Evolutionary conservation across 1,139 yeast genomes (phyloP).

Genomic region (Debaryomyces singareniensis): DNA sequence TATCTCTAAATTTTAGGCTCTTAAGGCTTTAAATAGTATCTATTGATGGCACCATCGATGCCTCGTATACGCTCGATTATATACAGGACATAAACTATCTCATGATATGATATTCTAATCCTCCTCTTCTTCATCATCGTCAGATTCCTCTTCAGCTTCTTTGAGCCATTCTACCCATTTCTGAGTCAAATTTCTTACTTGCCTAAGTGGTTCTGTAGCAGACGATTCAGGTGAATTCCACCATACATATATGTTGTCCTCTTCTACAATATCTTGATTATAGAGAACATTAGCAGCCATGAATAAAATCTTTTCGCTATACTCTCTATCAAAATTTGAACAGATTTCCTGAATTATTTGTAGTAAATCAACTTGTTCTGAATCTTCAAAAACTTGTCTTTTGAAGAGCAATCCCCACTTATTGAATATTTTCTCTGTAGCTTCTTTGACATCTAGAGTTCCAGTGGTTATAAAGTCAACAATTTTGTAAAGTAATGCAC

Average conservation of each 20-base stretch:
- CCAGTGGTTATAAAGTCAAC: constrained; percentile 69
- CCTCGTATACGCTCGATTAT: not conserved
- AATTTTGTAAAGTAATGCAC: constrained; percentile 64
- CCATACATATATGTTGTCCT: constrained; percentile 76
- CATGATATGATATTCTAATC: not conserved
- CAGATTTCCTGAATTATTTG: constrained; percentile 49
- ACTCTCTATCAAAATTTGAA: constrained; percentile 18
- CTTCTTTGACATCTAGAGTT: constrained; percentile 69
- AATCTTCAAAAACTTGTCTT: constrained; percentile 75
- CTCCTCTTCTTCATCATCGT: constrained; percentile 8
- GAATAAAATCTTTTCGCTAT: constrained; percentile 50
- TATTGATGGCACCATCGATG: too few relatives aligned
- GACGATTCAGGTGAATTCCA: constrained; percentile 50
- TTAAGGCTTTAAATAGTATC: too few relatives aligned
- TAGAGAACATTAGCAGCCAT: constrained; percentile 65
- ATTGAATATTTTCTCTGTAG: constrained; percentile 65
- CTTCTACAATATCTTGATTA: constrained; percentile 75
- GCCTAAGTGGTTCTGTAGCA: constrained; percentile 35
- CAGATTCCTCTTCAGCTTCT: constrained; percentile 69
- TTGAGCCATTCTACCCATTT: constrained; percentile 84
- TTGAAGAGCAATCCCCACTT: constrained; percentile 77
- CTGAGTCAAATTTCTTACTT: constrained; percentile 51
- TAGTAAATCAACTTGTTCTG: constrained; percentile 73
- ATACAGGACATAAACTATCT: not conserved
- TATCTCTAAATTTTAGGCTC: too few relatives aligned